Base-by-base conservation (phyloP, 2,329 filamentous ascomycete genomes). In the Aspergillus felis region DNA sequence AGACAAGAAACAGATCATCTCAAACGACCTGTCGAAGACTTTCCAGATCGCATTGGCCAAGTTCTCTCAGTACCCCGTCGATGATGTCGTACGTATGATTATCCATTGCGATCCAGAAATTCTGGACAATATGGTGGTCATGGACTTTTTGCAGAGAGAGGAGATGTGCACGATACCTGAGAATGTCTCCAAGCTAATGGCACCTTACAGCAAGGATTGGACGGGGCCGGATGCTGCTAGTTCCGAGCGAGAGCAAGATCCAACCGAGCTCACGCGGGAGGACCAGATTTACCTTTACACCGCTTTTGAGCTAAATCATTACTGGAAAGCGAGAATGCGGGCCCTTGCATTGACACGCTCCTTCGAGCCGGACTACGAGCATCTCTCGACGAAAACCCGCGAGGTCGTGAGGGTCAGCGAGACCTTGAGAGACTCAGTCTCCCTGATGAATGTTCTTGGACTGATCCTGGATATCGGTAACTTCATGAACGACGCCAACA, bases 401-500 rank as follows among this genome's bases (percentile, higher is more conserved):
- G 87, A 94, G 60, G 86, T 99, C n/a, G 89, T 95, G 38, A 79
- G 80, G 29, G 92, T 96, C 8, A 93, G 92, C 4, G 93, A 97
- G 76, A 90, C 91, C 9, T 79, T 99, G 55, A 86, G 93, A 50
- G 92, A 96, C 71, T 97, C 92, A 1, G 91, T 96, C 27, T 89
- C 91, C 27, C 79, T 99, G 67, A 96, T 97, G 88, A 97, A 96
- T 64, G 92, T 99, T 50, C 85, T 99, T 56, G 92, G 93, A 58
- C 83, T 97, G 61, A 99, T 99, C 75, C 81, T 99, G 67, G 93
- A 97, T 74, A 96, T 99, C 70, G 94, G 94, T 75, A 99, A 99
- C 76, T 99, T 96, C 82, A 99, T 99, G 94, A 99, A 99, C 80
- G 94, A 97, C 72, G 89, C 92, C 55, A 97, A 97, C 78, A 99